phyloP scores from a whole-genome alignment of 225 moss, liverwort and hornwort species.

The Neckera pumila region DNA sequence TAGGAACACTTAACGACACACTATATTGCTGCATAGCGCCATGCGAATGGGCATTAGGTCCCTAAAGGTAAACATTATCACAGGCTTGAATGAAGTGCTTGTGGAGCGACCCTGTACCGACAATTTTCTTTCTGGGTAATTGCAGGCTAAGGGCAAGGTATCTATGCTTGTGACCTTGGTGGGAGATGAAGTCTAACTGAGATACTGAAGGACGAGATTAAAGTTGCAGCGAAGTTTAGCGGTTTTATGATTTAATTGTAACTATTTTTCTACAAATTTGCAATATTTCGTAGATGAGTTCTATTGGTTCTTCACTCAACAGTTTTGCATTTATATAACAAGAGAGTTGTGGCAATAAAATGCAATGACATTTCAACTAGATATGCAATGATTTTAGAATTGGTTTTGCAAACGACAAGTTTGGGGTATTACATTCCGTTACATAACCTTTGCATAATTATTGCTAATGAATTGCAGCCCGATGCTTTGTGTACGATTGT shows the following conservation, averaged over 20 bases:
- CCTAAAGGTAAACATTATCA: not conserved
- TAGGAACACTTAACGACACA: not conserved
- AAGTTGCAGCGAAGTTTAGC: not conserved
- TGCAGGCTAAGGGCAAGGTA: not conserved
- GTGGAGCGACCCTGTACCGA: not conserved
- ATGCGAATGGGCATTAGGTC: not conserved
- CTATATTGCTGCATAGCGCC: not conserved
- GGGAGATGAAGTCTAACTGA: not conserved
- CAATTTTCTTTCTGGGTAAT: not conserved
- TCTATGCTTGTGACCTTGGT: not conserved
- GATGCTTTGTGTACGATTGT: not conserved
- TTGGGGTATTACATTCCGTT: not conserved
- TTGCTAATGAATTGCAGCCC: not conserved
- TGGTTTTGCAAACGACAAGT: not conserved
- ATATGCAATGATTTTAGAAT: not conserved
- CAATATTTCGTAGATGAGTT: not conserved
- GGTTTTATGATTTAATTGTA: not conserved
- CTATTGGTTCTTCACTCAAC: not conserved
- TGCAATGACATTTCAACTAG: not conserved
- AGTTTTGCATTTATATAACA: not conserved
- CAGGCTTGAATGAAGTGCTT: not conserved
- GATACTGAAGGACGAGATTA: not conserved
- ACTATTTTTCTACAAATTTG: not conserved
- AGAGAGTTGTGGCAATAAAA: not conserved
- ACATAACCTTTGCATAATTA: not conserved